These are phyloP conservation scores for Solanum sitiens DNA, from an alignment of 257 asterid species.

Conservation along the genomic window DNA sequence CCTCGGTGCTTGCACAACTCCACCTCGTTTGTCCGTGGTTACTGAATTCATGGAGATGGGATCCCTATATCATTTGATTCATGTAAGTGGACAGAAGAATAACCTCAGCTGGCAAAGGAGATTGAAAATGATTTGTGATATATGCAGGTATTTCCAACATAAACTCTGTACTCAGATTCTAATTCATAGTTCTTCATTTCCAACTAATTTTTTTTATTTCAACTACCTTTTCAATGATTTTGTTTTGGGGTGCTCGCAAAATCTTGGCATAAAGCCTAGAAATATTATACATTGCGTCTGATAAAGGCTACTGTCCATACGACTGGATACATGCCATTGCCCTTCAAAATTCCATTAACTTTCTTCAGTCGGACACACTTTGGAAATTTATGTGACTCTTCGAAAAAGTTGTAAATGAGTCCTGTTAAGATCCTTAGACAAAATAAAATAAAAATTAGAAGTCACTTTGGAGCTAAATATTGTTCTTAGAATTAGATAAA, in stretches of 20 bases:
- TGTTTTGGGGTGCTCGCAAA: neutral
- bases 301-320: neutral
- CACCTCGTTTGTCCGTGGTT: conserved; percentile 80
- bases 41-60: conserved; percentile 97
- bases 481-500: neutral
- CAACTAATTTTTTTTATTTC: neutral
- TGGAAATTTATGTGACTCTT: neutral
- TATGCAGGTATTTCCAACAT: conserved; percentile 57
- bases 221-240: neutral
- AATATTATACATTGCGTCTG: neutral
- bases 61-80: conserved; percentile 76
- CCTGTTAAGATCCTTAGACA: neutral
- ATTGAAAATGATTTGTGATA: conserved; percentile 74
- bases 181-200: neutral
- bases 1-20: conserved; percentile 87
- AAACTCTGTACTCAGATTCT: neutral
- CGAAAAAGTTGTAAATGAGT: neutral
- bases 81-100: conserved; percentile 71
- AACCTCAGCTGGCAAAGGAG: conserved; percentile 87
- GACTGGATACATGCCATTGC: neutral
- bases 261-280: neutral
- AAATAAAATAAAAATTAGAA: neutral
- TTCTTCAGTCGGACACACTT: neutral
- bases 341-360: neutral
- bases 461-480: neutral